Conservation (phyloP, 805 yeast species). For the Jamesozyma lodderae region DNA sequence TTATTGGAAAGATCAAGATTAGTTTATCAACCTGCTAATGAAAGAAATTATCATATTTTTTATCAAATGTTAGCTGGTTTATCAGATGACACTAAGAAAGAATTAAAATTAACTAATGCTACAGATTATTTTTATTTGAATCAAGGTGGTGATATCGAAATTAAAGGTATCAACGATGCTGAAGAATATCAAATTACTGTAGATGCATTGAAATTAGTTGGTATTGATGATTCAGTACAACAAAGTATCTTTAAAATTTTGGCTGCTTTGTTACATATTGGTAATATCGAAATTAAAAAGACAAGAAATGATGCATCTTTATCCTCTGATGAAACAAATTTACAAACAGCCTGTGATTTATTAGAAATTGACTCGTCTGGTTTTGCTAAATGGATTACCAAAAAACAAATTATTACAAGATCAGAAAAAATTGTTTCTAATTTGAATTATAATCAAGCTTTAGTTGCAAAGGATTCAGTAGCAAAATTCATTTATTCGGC, state of each 20-base stretch:
- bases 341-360: conserved; percentile 73
- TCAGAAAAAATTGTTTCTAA: conserved; percentile 84
- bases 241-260: conserved; percentile 63
- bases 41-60: conserved; percentile 91
- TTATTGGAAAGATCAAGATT: conserved; percentile 86
- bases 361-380: conserved; percentile 65
- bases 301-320: conserved; percentile 77
- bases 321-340: conserved; percentile 77
- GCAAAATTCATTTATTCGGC: conserved; percentile 90
- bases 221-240: conserved; percentile 54
- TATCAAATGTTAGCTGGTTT: conserved; percentile 81
- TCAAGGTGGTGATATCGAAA: conserved; percentile 71
- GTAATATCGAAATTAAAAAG: conserved; percentile 81
- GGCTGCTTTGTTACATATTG: conserved; percentile 85
- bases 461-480: conserved; percentile 93
- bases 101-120: conserved; percentile 53
- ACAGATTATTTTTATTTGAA: conserved; percentile 72
- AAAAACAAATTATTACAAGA: conserved; percentile 87
- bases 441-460: conserved; percentile 71
- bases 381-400: conserved; percentile 86
- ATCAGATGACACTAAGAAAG: conserved; percentile 40
- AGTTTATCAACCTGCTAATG: conserved; percentile 85
- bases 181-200: conserved; percentile 68
- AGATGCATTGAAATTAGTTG: conserved; percentile 71
- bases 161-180: conserved; percentile 74